Base-by-base conservation (phyloP, 139 green algal species). In the Gonium pectorale region DNA sequence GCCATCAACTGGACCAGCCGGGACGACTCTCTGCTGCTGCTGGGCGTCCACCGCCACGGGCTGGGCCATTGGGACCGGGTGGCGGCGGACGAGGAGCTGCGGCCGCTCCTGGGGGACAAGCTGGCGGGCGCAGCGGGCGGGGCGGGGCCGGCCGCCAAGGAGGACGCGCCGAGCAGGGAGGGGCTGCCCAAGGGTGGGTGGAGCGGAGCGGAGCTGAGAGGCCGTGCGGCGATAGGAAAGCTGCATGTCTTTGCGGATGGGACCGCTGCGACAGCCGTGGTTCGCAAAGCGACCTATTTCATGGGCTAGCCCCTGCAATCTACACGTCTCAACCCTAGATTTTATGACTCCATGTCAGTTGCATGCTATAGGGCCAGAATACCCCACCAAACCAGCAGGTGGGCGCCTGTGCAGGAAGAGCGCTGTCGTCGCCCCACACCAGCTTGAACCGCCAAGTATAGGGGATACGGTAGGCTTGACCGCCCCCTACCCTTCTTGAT, bases 41-140 rank as follows among this genome's bases (percentile, higher is more conserved):
- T 99, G 81, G 87, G 87, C 13, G 87, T 92, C 70, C 89, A 92
- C 49, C 73, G 80, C 21, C 85, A 98, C 79, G 95, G 95, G 11
- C 86, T 98, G 70, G 95, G 94, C 21, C 90, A 92, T 70, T 98
- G 95, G 95, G 92, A 97, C 54, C 88, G 82, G 67, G 90, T 99
- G 38, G 90, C 90, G 13, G 78, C 49, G 4, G 96, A 99, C 64
- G 41, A 83, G 5, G 44, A 78, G 38, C 87, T 99, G 79, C 31
- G 44, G 31, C 75, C 75, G 29, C 70, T 80, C 17, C 88, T 99
- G 85, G 81, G 22, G 8, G 73, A 90, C 54, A 98, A 97, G 91
- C 92, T 99, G 73, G 81, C 81, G 33, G 67, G 73, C 40, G 90
- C 92, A 60, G 31, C 90, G 69, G 75, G 83, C 66, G 71, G 59